These are phyloP conservation scores for Juncus inflexus DNA, from an alignment of 176 grass and related monocot species.

Conservation along the genomic window DNA sequence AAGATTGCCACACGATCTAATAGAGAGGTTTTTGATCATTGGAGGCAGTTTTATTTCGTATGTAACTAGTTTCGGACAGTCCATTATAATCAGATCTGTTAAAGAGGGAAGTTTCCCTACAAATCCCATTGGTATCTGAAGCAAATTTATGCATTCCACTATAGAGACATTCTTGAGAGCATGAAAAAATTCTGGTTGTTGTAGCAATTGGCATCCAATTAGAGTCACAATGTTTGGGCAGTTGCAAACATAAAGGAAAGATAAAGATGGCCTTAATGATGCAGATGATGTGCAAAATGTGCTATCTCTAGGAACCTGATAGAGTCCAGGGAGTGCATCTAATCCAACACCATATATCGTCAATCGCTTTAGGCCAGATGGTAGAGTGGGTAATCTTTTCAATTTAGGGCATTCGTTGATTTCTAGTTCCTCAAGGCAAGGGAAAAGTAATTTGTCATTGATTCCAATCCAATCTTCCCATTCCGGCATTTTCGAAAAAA, in stretches of 20 bases:
- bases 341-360: neutral
- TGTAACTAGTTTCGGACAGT: constrained; percentile 17
- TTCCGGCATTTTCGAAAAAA: constrained; percentile 4
- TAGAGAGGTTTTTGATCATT: constrained; percentile 2
- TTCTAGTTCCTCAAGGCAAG: constrained; percentile 17
- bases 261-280: neutral
- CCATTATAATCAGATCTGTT: neutral
- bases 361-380: constrained; percentile 18
- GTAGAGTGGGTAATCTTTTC: constrained; percentile 15
- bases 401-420: constrained; percentile 1
- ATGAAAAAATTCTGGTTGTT: constrained; percentile 4
- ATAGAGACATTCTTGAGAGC: constrained; percentile 2
- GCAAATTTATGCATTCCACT: constrained; percentile 3
- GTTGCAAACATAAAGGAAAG: neutral
- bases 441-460: constrained; percentile 16
- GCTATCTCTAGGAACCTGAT: neutral
- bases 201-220: neutral
- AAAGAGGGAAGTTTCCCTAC: constrained; percentile 13
- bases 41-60: constrained; percentile 6
- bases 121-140: constrained; percentile 11
- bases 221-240: constrained; percentile 31
- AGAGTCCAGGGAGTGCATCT: constrained; percentile 19
- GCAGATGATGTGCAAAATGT: neutral
- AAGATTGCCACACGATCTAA: constrained; percentile 4
- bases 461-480: constrained; percentile 26